phyloP scores from a whole-genome alignment of 345 rosid species.

The Populus nigra region DNA sequence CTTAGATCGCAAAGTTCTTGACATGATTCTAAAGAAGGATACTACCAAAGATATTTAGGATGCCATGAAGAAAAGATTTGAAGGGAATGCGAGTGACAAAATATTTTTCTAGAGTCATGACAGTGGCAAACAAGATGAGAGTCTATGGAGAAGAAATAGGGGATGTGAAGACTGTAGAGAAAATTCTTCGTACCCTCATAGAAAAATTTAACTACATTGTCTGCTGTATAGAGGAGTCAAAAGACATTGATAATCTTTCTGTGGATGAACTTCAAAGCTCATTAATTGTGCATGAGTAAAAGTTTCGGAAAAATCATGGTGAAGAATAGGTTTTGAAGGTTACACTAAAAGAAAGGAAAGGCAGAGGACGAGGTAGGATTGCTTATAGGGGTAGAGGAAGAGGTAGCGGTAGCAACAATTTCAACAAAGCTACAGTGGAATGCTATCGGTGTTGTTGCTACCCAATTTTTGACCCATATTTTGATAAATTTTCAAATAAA shows the following conservation, averaged over 20 bases:
- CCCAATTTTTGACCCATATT: too few relatives aligned
- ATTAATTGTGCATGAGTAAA: neutral
- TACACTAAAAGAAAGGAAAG: neutral
- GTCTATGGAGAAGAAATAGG: neutral
- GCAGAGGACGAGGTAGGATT: neutral
- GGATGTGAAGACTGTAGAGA: neutral
- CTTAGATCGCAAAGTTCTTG: neutral
- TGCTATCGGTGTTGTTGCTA: neutral
- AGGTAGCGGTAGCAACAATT: neutral
- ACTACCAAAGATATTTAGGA: neutral
- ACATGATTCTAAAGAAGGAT: neutral
- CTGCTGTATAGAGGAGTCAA: neutral
- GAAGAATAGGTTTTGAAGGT: neutral
- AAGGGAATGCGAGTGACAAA: neutral
- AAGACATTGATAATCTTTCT: neutral
- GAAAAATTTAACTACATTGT: neutral
- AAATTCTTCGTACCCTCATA: neutral
- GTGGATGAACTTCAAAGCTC: neutral
- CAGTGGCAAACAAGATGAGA: neutral
- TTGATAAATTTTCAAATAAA: too few relatives aligned
- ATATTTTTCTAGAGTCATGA: too few relatives aligned
- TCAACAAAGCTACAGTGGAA: neutral
- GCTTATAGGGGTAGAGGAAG: neutral
- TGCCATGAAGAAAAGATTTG: neutral
- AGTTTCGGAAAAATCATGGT: neutral